A percentile compares a stretch with the other conserved stretches of the same genome.
Evolutionary conservation across 768 basidiomycete species (phyloP).

Genomic region (Leucosporidium creatinivorum): DNA sequence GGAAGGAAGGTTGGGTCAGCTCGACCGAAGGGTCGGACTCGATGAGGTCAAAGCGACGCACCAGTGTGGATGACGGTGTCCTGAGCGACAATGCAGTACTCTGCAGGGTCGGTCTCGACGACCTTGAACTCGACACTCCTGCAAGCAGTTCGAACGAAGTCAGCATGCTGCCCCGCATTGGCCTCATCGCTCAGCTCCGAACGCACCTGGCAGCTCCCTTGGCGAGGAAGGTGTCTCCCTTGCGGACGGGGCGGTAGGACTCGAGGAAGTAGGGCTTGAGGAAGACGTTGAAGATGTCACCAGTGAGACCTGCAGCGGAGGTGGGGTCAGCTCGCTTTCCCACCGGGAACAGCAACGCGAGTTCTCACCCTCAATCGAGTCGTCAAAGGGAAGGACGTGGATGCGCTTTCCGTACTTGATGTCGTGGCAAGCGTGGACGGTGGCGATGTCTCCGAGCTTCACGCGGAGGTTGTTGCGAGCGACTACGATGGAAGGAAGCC

Average conservation of each 20-base stretch:
- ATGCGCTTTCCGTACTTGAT: slow-evolving; percentile 99
- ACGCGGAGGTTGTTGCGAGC: slow-evolving; percentile 98
- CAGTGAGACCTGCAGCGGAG: slow-evolving; percentile 56
- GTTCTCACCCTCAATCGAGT: slow-evolving; percentile 84
- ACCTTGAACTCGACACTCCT: slow-evolving; percentile 83
- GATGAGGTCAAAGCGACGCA: slow-evolving; percentile 37
- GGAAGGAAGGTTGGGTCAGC: slow-evolving; percentile 29
- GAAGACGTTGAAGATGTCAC: slow-evolving; percentile 98
- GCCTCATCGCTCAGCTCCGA: neutral
- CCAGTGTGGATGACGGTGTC: slow-evolving; percentile 96
- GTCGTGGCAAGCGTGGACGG: slow-evolving; percentile 89
- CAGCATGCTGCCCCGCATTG: neutral
- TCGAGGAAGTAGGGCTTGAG: slow-evolving; percentile 98
- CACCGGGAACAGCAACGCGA: neutral
- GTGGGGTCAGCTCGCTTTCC: neutral
- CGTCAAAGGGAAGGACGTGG: slow-evolving; percentile 94
- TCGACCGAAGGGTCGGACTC: neutral
- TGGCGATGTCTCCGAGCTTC: slow-evolving; percentile 92
- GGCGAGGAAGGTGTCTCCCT: slow-evolving; percentile 98
- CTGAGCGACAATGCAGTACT: slow-evolving; percentile 98
- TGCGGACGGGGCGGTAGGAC: slow-evolving; percentile 90
- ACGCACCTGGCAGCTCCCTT: slow-evolving; percentile 94
- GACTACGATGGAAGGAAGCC: slow-evolving; percentile 47
- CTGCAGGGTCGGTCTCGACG: slow-evolving; percentile 93
- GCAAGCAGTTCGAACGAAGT: neutral